Base-by-base conservation (phyloP, 805 yeast genomes). In the Saccharomycopsis fermentans region DNA sequence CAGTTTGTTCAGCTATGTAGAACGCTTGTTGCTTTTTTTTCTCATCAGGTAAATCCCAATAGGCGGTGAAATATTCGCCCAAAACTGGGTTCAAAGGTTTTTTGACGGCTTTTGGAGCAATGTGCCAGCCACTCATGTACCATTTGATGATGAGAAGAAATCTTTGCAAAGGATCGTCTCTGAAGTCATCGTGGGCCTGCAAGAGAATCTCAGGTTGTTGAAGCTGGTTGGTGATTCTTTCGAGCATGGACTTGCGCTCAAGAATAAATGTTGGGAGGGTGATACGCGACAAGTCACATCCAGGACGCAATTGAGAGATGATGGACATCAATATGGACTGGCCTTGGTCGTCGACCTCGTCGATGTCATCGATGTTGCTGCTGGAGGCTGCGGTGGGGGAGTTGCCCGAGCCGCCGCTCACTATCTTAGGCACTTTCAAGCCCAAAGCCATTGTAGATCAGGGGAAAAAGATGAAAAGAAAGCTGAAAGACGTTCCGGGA, bases 61-160 rank as follows among this genome's bases (percentile, higher is more conserved):
- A 91, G 67, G 96, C 86, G 21, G 89, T 81, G 71, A 89, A 94
- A 64, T 86, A 79, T 69, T 94, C 99, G 34, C 98, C 97, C 27
- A 94, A 69, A 6, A 94, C 90, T 1, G 99, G 99, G 68, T 94
- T 94, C 66, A 94, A 76, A 0, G 99, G 99, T 71, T 94, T 94
- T 70, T 94, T 94, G 16, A 94, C 99, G 3, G 98, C 99, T 69
- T 92, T 92, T 32, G 98, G 99, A 1, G 97, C 94, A 69, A 94
- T 94, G 69, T 94, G 97, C 98, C 98, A 94, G 54, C 95, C 90
- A 2, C 97, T 81, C 70, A 94, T 77, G 70, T 94, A 94, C 96
- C 97, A 92, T 67, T 83, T 82, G 24, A 87, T 84, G 6, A 92
- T 84, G 51, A 80, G 73, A 6, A 89, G 67, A 65, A 94, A 91